Base-by-base conservation (phyloP, 2,329 filamentous ascomycete species). In the Beauveria pseudobassiana region DNA sequence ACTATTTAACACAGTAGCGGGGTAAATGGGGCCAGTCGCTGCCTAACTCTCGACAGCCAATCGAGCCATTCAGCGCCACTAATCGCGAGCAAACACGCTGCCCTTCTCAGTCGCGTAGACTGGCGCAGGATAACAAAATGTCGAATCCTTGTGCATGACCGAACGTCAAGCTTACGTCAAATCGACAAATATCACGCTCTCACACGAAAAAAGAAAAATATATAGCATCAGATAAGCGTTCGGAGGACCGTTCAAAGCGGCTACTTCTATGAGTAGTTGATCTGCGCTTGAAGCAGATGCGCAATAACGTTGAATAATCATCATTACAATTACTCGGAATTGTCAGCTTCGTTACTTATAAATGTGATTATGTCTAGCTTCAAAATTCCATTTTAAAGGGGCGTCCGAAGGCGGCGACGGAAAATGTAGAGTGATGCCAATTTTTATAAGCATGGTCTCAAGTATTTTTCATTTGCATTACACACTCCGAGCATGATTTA, bases 311-410 rank as follows among this genome's bases (percentile, higher is more conserved):
- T 9, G 3, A 46, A 46, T 28, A 28, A 28, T 20, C 16, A 34
- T 3, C 42, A 54, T 54, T 40, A 60, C 26, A 40, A 60, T 53
- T 60, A 40, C 38, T 51, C 52, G 30, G 51, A 28, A 34, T 62
- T 20, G 38, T 30, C 38, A 20, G 38, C 12, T 57, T 56, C 26
- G 38, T 62, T 62, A 57, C 45, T 18, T 24, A 20, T 30, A 42
- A 48, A 61, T 61, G 22, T 30, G 49, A 49, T 61, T 45, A 61
- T 49, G 43, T 51, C 59, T 61, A 45, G 50, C 43, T 43, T 34
- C 30, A 55, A 40, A 57, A 48, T 22, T 18, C 16, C 34, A 61
- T 24, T n/a, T 60, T 10, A 2, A 55, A n/a, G 40, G 26, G 34
- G 26, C n/a, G 16, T 38, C 50, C 26, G 12, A 24, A 28, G 12